Evolutionary conservation across 352 stramenopile genomes (phyloP).

Genomic region (Pythium myriotylum): DNA sequence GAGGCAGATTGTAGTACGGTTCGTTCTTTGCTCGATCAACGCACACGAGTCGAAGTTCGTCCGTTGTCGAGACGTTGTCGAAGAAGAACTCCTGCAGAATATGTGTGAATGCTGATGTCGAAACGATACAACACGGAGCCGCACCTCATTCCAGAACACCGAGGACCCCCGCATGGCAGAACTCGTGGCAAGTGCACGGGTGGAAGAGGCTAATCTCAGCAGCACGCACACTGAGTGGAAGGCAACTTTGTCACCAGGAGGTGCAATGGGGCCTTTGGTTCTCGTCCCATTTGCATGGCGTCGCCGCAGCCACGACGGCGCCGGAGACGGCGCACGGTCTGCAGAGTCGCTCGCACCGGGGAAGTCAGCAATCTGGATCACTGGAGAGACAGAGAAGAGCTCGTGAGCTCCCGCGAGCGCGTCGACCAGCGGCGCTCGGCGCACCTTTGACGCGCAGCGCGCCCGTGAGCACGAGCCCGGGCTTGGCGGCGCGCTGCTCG

Average conservation of each 20-base stretch:
- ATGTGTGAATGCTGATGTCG: background rate
- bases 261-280: constrained; percentile 18
- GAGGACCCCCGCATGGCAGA: constrained; percentile 37
- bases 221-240: constrained; percentile 56
- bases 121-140: background rate
- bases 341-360: constrained; percentile 26
- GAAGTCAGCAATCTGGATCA: constrained; percentile 34
- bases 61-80: constrained; percentile 59
- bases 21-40: constrained; percentile 65
- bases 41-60: constrained; percentile 72
- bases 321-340: constrained; percentile 20
- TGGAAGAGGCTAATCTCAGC: constrained; percentile 35
- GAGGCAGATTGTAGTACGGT: constrained; percentile 40
- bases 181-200: constrained; percentile 46
- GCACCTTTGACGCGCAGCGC: constrained; percentile 64
- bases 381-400: constrained; percentile 8
- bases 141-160: constrained; percentile 50
- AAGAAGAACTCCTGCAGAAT: constrained; percentile 66
- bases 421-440: background rate
- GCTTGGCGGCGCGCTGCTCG: constrained; percentile 47
- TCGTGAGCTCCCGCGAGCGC: background rate
- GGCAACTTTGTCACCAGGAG: background rate
- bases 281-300: constrained; percentile 20
- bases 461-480: constrained; percentile 48
- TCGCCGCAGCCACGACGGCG: constrained; percentile 59